Evolutionary conservation across 768 basidiomycete species (phyloP).

Genomic region (Hygrocybe coccinea): DNA sequence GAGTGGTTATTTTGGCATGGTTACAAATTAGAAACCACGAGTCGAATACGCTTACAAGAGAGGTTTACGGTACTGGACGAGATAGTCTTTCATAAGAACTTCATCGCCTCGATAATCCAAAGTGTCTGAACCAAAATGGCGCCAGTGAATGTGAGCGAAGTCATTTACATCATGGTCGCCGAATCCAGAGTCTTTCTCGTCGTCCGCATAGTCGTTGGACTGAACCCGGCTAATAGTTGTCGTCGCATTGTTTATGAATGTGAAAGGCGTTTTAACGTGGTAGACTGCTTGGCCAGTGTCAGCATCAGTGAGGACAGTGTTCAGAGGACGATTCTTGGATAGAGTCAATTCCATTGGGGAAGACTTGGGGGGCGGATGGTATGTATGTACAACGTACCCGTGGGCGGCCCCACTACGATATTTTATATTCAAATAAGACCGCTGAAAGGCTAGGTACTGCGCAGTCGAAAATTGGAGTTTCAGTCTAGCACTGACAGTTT

Average conservation of each 20-base stretch:
- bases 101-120: neutral
- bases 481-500: too few relatives aligned
- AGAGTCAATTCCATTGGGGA: slow-evolving; percentile 25
- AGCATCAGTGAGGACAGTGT: slow-evolving; percentile 20
- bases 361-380: too few relatives aligned
- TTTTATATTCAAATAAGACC: too few relatives aligned
- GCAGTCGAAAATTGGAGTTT: too few relatives aligned
- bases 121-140: neutral
- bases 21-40: neutral
- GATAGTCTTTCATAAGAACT: neutral
- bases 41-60: neutral
- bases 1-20: slow-evolving; percentile 14
- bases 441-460: too few relatives aligned
- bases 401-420: too few relatives aligned
- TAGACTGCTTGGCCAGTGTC: slow-evolving; percentile 24
- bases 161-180: neutral
- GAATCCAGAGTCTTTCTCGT: too few relatives aligned
- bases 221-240: too few relatives aligned
- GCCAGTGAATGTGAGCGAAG: neutral
- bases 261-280: slow-evolving; percentile 19
- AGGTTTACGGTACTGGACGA: neutral
- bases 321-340: slow-evolving; percentile 16
- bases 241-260: neutral
- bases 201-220: too few relatives aligned
- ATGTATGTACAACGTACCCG: too few relatives aligned